Conservation (phyloP, 2,329 filamentous ascomycete species). For the Rutstroemia sp. region DNA sequence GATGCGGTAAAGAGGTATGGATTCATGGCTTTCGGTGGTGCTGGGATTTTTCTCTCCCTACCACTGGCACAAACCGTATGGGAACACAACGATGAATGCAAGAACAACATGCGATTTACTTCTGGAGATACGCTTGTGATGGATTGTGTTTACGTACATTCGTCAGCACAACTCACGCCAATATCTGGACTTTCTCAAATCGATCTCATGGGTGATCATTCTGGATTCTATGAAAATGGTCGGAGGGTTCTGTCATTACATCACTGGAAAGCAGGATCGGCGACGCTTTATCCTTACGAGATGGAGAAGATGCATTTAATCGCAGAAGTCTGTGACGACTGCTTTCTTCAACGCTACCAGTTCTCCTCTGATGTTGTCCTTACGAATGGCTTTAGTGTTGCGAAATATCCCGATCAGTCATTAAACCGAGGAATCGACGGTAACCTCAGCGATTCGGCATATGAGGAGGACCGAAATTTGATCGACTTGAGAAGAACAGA, state of each 20-base stretch:
- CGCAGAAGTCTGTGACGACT: constrained; percentile 31
- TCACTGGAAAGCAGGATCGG: constrained; percentile 27
- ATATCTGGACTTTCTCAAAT: constrained; percentile 25
- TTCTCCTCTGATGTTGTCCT: constrained; percentile 37
- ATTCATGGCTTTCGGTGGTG: constrained; percentile 28
- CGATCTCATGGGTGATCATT: constrained; percentile 26
- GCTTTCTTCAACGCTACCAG: constrained; percentile 38
- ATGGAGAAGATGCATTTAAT: constrained; percentile 28
- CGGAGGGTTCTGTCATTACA: constrained; percentile 25
- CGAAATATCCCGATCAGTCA: constrained; percentile 28
- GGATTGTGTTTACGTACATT: constrained; percentile 26
- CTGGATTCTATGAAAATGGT: constrained; percentile 29
- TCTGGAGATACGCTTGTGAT: constrained; percentile 27
- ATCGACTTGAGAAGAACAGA: constrained; percentile 32
- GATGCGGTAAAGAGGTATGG: constrained; percentile 28
- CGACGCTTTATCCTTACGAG: constrained; percentile 23
- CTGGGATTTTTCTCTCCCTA: constrained; percentile 24
- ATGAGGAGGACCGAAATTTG: not conserved
- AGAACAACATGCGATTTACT: constrained; percentile 22
- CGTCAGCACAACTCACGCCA: constrained; percentile 22
- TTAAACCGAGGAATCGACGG: not conserved
- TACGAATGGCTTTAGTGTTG: constrained; percentile 39
- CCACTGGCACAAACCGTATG: constrained; percentile 23
- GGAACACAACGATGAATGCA: constrained; percentile 23
- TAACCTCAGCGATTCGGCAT: not conserved